Base-by-base conservation (phyloP, 306 rosid species). In the Adenanthera pavonina region DNA sequence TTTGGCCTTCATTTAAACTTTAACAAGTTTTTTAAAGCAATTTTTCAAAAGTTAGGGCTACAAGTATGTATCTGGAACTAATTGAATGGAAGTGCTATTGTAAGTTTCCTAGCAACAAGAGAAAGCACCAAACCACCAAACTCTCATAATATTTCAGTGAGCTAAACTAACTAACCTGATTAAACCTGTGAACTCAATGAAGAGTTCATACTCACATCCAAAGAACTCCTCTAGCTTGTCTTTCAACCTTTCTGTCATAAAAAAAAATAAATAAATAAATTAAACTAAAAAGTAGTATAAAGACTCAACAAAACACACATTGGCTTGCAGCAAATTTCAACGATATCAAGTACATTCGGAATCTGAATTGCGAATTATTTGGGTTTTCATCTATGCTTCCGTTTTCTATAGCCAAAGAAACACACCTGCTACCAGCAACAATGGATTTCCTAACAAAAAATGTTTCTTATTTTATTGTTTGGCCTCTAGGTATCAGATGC, bases 161-260 rank as follows among this genome's bases (percentile, higher is more conserved):
- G 76, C n/a, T n/a, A n/a, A n/a, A n/a, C 62, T 17, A 75, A 56
- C 81, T 19, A 51, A 92, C 97, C 98, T 92, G 82, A 95, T 93
- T 87, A 93, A 90, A 80, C 97, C 99, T 3, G 99, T 95, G 88
- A 93, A 95, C 76, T 93, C 99, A 80, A 92, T 69, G 60, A 89
- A 88, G 80, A 93, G 96, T 78, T 95, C 96, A 81, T 82, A 95
- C 67, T 93, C 87, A 72, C 98, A 90, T 30, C 90, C 86, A 76
- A 95, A 93, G 84, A 89, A 90, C 57, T 93, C 96, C 89, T 93
- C 99, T 44, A 90, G 87, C 88, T 88, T 93, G 34, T 93, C 99
- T 84, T 89, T 95, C 92, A 95, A 85, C 84, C 96, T 89, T 84
- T 95, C 99, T 94, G 83, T 69, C 83, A 85, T 44, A 25, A 73